Evolutionary conservation across 2,329 filamentous ascomycete genomes (phyloP), one percentile per base, ranked within the genome.

Genomic region (Ophiostoma himal-ulmi): DNA sequence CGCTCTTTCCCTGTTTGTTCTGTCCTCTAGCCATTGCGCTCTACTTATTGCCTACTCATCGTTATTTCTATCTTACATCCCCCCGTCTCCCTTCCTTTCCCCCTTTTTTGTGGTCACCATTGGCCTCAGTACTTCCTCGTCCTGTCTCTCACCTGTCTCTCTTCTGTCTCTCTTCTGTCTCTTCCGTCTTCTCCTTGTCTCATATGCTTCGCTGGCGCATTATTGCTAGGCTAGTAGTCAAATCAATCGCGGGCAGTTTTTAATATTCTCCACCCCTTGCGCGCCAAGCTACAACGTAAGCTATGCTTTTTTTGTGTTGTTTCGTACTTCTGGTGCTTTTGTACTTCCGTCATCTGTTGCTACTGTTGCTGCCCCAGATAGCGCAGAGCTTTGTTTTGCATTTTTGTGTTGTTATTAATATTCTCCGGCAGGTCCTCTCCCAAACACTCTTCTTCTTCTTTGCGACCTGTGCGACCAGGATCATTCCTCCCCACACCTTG

Each of bases 211-310:
- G 7, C 20, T 37, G 34, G 34, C 34, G 34, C 34, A 37, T 65
- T 65, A 37, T 39, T 65, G 62, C 34, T 65, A 20, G 34, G 36
- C 17, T 65, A 39, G 62, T 39, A 65, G 36, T n/a, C 62, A 39
- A 65, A 37, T 65, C 62, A 65, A 39, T 39, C 62, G 62, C 44
- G 48, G 34, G 26, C 68, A 67, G 39, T 60, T 71, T 52, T 44
- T 48, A n/a, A 67, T 41, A 26, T n/a, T 62, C 44, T 67, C 60
- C 65, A 67, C 70, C 60, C 62, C 66, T 71, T 68, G 52, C 70
- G 52, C 70, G 70, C 70, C 70, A 68, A 71, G 70, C 70, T 69
- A 52, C 67, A 34, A 34, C 26, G 57, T 62, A 62, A 62, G 57
- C 57, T 62, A 62, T 62, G 57, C 26, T 62, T 26, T 62, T 62